Conservation (phyloP, 805 yeast species). For the Wickerhamomyces kurtzmanii region DNA sequence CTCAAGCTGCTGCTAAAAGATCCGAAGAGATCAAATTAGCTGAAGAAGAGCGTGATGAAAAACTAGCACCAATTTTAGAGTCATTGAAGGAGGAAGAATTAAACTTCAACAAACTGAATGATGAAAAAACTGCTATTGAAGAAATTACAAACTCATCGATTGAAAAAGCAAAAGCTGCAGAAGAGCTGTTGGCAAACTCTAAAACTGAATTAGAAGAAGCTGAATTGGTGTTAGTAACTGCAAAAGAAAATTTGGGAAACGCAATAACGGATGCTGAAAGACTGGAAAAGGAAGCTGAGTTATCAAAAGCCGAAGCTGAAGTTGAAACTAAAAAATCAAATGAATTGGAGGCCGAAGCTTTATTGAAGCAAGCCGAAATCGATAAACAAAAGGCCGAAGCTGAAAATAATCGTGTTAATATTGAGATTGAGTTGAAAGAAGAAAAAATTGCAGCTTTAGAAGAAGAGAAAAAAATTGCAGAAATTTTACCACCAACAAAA, state of each 20-base stretch:
- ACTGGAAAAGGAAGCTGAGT: constrained; percentile 19
- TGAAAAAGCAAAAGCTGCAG: constrained; percentile 32
- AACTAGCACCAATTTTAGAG: constrained; percentile 43
- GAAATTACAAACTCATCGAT: constrained; percentile 34
- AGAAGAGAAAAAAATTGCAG: constrained; percentile 29
- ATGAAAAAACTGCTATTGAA: constrained; percentile 36
- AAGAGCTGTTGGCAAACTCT: constrained; percentile 31
- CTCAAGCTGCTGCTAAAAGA: constrained; percentile 36
- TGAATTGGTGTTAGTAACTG: constrained; percentile 18
- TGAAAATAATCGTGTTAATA: constrained; percentile 22
- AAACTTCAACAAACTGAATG: constrained; percentile 38
- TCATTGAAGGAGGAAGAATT: constrained; percentile 40
- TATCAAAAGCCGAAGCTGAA: constrained; percentile 20
- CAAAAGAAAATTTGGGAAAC: constrained; percentile 22
- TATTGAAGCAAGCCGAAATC: constrained; percentile 25
- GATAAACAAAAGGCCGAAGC: constrained; percentile 26
- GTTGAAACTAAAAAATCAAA: constrained; percentile 22
- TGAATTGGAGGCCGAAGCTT: constrained; percentile 25
- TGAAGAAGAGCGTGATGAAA: constrained; percentile 43
- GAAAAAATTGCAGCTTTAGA: constrained; percentile 21
- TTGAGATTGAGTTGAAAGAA: constrained; percentile 25
- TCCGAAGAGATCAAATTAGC: constrained; percentile 28
- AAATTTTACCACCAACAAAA: constrained; percentile 25
- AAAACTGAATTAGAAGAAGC: constrained; percentile 33
- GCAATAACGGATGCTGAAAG: constrained; percentile 20